Evolutionary conservation across 345 rosid genomes (phyloP), one percentile per base, ranked within the genome.

Genomic region (Brassica cretica): DNA sequence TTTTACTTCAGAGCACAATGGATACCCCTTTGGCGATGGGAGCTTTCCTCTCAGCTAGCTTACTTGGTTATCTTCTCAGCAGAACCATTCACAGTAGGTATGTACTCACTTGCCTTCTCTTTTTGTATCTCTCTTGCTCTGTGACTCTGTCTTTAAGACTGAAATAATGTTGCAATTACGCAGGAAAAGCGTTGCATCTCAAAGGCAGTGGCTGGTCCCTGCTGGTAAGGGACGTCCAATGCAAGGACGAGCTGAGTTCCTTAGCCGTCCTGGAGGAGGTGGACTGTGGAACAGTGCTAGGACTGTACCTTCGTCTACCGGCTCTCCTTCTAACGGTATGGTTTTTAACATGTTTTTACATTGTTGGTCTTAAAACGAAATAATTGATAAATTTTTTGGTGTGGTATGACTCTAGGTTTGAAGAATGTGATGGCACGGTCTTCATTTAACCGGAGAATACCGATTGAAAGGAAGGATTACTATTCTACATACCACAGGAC

Each of bases 401-500:
- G 15, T 70, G 41, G 21, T 44, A 30, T 58, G 6, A 55, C 16
- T 0, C 10, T 33, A 63, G 68, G 68, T 68, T 16, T 71, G 27
- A 60, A 76, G 83, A 89, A 88, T 79, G 49, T 82, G 66, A 74
- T 79, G 46, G 81, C 88, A 19, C 84, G 84, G 10, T 65, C 72
- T 30, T 68, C 74, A 27, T 39, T 73, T 14, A 39, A 51, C 58
- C n/a, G 55, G 53, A 74, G 78, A 56, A 65, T 10, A 46, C 60
- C 64, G 51, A 66, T 76, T 35, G 63, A 66, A 9, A 62, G 60
- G 37, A 81, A 64, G 77, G 82, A 85, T 83, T 89, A 80, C 85
- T 90, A 90, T 60, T 95, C 99, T 5, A 88, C 90, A 37, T 85
- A 84, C 76, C 98, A 95, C 86, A 85, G 72, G 75, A 86, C 86